Conservation (phyloP, 2,329 filamentous ascomycete genomes). For the Penicillium expansum region DNA sequence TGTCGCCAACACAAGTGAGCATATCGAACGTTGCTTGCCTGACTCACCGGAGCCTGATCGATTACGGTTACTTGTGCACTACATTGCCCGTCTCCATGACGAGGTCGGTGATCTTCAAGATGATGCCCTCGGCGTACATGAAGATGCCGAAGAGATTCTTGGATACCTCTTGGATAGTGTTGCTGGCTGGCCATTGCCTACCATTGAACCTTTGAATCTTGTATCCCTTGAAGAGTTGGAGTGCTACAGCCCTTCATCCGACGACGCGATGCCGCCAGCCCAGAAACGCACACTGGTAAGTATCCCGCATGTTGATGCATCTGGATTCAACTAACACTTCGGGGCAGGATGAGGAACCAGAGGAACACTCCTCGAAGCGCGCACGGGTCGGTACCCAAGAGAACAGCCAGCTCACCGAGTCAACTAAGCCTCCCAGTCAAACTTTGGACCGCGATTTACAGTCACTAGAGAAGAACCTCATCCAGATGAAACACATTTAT, state of each 20-base stretch:
- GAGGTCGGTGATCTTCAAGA: conserved; percentile 44
- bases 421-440: conserved; percentile 32
- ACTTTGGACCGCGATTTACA: conserved; percentile 29
- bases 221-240: conserved; percentile 30
- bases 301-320: neutral
- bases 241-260: conserved; percentile 17
- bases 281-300: conserved; percentile 36
- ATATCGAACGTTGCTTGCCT: conserved; percentile 46
- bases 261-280: conserved; percentile 13
- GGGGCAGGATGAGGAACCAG: conserved; percentile 33
- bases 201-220: conserved; percentile 39
- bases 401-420: conserved; percentile 38
- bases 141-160: conserved; percentile 41
- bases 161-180: conserved; percentile 38
- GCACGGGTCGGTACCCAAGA: conserved; percentile 39
- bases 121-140: conserved; percentile 40
- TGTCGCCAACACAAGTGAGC: conserved; percentile 47
- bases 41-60: conserved; percentile 33
- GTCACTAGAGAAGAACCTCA: conserved; percentile 28
- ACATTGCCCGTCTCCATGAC: conserved; percentile 33
- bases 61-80: conserved; percentile 36
- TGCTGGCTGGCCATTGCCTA: conserved; percentile 38
- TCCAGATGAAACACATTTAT: conserved; percentile 34
- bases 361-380: conserved; percentile 36
- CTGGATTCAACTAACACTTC: conserved; percentile 12